Evolutionary conservation across 2,329 filamentous ascomycete species (phyloP).

Genomic region (Phoma sp.): DNA sequence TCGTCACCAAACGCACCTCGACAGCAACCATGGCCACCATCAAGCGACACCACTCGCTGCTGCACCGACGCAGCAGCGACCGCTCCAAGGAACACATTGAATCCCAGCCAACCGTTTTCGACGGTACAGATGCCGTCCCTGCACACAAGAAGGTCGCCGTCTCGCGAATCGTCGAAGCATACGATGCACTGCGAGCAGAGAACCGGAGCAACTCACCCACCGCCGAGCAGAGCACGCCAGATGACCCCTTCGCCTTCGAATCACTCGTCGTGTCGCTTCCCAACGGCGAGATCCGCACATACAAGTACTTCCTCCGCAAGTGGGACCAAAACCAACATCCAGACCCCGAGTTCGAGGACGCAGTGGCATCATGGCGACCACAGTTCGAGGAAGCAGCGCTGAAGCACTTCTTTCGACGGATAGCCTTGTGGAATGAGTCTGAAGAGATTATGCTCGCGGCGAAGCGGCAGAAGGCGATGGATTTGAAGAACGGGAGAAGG

Average conservation of each 20-base stretch:
- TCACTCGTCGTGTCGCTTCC: slow-evolving; percentile 19
- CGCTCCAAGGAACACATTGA: slow-evolving; percentile 9
- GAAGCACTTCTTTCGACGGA: slow-evolving; percentile 31
- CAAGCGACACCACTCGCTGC: slow-evolving; percentile 16
- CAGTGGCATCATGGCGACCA: slow-evolving; percentile 8
- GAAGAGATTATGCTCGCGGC: slow-evolving; percentile 22
- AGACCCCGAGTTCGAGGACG: slow-evolving; percentile 27
- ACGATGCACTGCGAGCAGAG: slow-evolving; percentile 14
- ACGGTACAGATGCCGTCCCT: slow-evolving; percentile 14
- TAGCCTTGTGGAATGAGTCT: slow-evolving; percentile 28
- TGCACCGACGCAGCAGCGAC: slow-evolving; percentile 14
- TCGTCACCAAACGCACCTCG: slow-evolving; percentile 4
- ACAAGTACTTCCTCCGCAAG: slow-evolving; percentile 27
- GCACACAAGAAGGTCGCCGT: slow-evolving; percentile 15
- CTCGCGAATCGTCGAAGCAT: slow-evolving; percentile 16
- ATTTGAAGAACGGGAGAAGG: slow-evolving; percentile 17
- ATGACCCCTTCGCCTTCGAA: slow-evolving; percentile 23
- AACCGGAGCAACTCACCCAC: slow-evolving; percentile 12
- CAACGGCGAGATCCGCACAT: slow-evolving; percentile 30
- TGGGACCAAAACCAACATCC: slow-evolving; percentile 23
- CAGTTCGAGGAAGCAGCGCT: slow-evolving; percentile 27
- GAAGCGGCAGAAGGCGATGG: slow-evolving; percentile 17
- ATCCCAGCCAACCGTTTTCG: neutral
- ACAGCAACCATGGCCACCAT: slow-evolving; percentile 16
- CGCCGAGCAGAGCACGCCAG: slow-evolving; percentile 9